Percentiles rank a stretch among this genome's conserved stretches.
These are phyloP conservation scores for Avena insularis DNA, from an alignment of 176 grass and related monocot genomes.

Conservation along the genomic window DNA sequence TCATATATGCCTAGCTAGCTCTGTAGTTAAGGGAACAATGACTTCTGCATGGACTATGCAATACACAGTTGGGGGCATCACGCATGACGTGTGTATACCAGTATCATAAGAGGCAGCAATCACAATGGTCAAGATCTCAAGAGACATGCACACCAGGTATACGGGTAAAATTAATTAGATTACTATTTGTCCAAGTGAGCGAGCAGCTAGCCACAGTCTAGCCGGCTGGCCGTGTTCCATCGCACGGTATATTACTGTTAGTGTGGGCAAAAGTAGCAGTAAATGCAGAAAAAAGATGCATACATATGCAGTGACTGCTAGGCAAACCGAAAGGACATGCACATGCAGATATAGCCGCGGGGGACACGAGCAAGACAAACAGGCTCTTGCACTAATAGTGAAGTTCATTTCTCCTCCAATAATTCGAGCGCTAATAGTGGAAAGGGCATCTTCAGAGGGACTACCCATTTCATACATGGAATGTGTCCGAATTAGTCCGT, in stretches of 20 bases:
- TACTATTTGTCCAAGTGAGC: background rate
- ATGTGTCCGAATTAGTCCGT: too few relatives aligned
- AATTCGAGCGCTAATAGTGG: conserved; percentile 3
- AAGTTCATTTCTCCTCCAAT: conserved; percentile 28
- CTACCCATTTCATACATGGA: too few relatives aligned
- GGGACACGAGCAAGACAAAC: conserved; percentile 30
- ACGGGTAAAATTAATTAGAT: background rate
- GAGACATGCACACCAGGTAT: background rate
- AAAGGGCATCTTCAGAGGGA: background rate
- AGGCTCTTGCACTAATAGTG: conserved; percentile 21
- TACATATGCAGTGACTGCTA: background rate
- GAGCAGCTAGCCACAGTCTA: background rate
- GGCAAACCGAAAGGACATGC: background rate
- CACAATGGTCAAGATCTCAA: background rate
- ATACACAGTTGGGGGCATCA: background rate
- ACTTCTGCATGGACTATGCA: conserved; percentile 2
- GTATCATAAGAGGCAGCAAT: background rate
- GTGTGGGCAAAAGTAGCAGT: background rate
- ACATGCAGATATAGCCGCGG: too few relatives aligned
- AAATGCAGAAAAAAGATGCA: background rate
- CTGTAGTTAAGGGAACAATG: conserved; percentile 20
- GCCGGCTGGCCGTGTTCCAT: background rate
- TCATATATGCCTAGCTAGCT: conserved; percentile 32
- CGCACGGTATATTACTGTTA: conserved; percentile 24
- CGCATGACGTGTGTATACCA: conserved; percentile 13